Conservation (phyloP, 345 rosid species). For the Turnera subulata region DNA sequence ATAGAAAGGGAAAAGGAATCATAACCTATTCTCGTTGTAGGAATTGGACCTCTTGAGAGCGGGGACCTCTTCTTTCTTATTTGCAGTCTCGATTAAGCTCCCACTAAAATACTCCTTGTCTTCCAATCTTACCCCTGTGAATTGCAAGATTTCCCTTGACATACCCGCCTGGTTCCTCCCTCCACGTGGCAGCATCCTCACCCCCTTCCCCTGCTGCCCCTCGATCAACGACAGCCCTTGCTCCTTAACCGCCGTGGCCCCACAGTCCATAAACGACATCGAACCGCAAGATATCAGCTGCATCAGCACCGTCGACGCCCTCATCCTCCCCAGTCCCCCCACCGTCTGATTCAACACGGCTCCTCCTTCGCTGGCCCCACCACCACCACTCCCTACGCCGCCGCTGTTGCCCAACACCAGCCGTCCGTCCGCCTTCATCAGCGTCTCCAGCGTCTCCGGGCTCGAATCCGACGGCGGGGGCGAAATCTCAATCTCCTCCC, state of each 20-base stretch:
- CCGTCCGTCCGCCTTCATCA: constrained; percentile 80
- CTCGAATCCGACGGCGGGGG: constrained; percentile 99
- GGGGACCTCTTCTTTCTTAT: constrained; percentile 43
- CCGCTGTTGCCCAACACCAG: constrained; percentile 28
- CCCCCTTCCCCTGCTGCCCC: constrained; percentile 31
- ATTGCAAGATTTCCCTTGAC: constrained; percentile 30
- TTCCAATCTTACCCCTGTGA: constrained; percentile 60
- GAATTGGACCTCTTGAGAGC: constrained; percentile 75
- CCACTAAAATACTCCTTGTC: constrained; percentile 92
- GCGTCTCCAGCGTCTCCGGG: constrained; percentile 77
- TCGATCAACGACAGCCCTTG: constrained; percentile 56
- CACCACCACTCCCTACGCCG: not conserved
- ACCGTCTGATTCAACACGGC: constrained; percentile 39
- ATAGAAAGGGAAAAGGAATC: not conserved
- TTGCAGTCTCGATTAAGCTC: constrained; percentile 69
- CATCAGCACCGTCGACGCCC: constrained; percentile 83
- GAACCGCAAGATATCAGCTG: constrained; percentile 91
- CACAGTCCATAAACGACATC: constrained; percentile 71
- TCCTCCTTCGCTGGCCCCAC: constrained; percentile 25
- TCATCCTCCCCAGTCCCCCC: constrained; percentile 49
- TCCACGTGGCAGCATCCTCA: constrained; percentile 52
- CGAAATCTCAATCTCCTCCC: constrained; percentile 56
- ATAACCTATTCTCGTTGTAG: constrained; percentile 74
- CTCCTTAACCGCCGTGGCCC: constrained; percentile 54
- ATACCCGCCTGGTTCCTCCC: constrained; percentile 31